These are phyloP conservation scores for Pulveroboletus sp. DNA, from an alignment of 1,284 basidiomycete species.

Conservation along the genomic window DNA sequence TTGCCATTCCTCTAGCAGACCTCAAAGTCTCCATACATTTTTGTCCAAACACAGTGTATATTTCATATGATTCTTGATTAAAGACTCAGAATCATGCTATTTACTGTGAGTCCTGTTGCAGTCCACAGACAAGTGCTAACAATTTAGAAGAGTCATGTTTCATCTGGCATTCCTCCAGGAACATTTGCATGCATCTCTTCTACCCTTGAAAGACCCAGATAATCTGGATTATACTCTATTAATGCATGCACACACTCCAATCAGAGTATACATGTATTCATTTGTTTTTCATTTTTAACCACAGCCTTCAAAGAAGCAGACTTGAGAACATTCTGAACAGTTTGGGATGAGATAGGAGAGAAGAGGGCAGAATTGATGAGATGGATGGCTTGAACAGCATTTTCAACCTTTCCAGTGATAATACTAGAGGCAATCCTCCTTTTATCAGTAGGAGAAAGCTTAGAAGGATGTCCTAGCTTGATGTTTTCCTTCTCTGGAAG, in stretches of 20 bases:
- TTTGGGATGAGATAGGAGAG: too few species aligned
- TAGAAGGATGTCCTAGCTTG: too few species aligned
- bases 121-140: not conserved
- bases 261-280: slow-evolving; percentile 42
- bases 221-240: slow-evolving; percentile 31
- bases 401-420: too few species aligned
- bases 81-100: slow-evolving; percentile 26
- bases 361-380: too few species aligned
- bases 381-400: too few species aligned
- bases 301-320: too few species aligned
- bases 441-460: too few species aligned
- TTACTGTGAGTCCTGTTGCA: slow-evolving; percentile 33
- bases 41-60: slow-evolving; percentile 35
- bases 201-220: slow-evolving; percentile 31
- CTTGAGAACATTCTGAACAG: too few species aligned
- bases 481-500: too few species aligned
- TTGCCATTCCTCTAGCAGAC: slow-evolving; percentile 19
- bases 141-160: slow-evolving; percentile 35
- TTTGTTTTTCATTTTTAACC: slow-evolving; percentile 35
- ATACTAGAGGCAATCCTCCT: too few species aligned
- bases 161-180: slow-evolving; percentile 46
- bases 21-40: slow-evolving; percentile 44
- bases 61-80: slow-evolving; percentile 34
- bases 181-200: slow-evolving; percentile 38
- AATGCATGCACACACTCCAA: slow-evolving; percentile 33